Evolutionary conservation across 2,329 filamentous ascomycete genomes (phyloP).

Genomic region (Apiospora marii): DNA sequence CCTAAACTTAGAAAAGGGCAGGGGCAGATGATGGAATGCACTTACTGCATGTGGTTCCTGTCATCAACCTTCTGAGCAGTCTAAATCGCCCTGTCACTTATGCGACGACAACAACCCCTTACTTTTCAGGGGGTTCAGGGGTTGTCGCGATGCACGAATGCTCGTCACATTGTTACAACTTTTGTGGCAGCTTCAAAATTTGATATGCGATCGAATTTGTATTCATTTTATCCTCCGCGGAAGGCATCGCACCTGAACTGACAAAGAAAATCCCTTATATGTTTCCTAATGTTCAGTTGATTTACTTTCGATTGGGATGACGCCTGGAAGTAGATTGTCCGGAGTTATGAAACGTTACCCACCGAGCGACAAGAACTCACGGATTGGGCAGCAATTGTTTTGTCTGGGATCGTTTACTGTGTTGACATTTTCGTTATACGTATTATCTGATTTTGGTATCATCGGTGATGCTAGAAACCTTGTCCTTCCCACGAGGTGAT

Average conservation of each 20-base stretch:
- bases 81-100: neutral
- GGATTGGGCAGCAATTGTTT: neutral
- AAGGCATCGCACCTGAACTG: neutral
- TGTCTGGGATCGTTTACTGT: neutral
- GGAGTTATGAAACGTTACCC: neutral
- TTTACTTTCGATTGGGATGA: neutral
- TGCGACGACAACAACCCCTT: slow-evolving; percentile 7
- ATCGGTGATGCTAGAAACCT: neutral
- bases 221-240: neutral
- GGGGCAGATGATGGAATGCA: too few species aligned
- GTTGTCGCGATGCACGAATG: neutral
- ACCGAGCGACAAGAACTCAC: neutral
- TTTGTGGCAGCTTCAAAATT: neutral
- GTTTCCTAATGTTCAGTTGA: neutral
- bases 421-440: neutral
- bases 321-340: neutral
- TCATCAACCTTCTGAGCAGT: neutral
- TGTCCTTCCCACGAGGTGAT: neutral
- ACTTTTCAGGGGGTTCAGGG: neutral
- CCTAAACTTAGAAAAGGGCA: neutral
- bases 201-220: neutral
- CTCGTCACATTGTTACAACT: neutral
- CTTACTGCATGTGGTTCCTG: neutral
- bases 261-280: neutral
- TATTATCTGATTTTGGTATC: neutral